Evolutionary conservation across 768 basidiomycete species (phyloP).

Genomic region (Hygrocybe coccinea): DNA sequence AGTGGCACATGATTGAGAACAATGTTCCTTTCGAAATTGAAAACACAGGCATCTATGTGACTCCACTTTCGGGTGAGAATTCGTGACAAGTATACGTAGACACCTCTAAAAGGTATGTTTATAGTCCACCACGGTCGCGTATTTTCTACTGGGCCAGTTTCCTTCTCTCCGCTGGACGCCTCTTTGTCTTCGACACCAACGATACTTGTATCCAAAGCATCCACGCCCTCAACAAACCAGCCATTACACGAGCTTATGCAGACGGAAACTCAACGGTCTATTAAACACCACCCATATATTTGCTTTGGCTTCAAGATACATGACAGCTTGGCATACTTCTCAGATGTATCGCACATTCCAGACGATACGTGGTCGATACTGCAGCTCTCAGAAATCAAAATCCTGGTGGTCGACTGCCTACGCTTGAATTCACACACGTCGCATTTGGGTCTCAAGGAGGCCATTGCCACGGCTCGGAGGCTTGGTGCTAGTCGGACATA

Average conservation of each 20-base stretch:
- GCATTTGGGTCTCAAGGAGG: conserved; percentile 69
- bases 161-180: conserved; percentile 37
- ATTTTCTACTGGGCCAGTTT: conserved; percentile 41
- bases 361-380: conserved; percentile 61
- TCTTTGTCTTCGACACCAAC: conserved; percentile 36
- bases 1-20: conserved; percentile 77
- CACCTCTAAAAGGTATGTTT: background rate
- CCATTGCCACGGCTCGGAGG: conserved; percentile 51
- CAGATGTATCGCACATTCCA: conserved; percentile 80
- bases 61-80: conserved; percentile 61
- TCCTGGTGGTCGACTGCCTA: conserved; percentile 76
- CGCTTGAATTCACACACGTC: conserved; percentile 63
- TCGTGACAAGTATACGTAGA: background rate
- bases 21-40: conserved; percentile 61
- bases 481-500: conserved; percentile 63
- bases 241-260: conserved; percentile 10
- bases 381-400: conserved; percentile 36
- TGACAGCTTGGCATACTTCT: conserved; percentile 66
- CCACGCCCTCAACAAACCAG: conserved; percentile 22
- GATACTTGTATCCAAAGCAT: conserved; percentile 17
- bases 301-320: conserved; percentile 70
- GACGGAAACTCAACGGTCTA: conserved; percentile 21
- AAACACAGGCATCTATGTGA: conserved; percentile 56
- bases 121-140: conserved; percentile 72
- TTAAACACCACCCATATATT: conserved; percentile 44